These are phyloP conservation scores for Gnetum montanum DNA, from an alignment of 75 land plant genomes.

Conservation along the genomic window DNA sequence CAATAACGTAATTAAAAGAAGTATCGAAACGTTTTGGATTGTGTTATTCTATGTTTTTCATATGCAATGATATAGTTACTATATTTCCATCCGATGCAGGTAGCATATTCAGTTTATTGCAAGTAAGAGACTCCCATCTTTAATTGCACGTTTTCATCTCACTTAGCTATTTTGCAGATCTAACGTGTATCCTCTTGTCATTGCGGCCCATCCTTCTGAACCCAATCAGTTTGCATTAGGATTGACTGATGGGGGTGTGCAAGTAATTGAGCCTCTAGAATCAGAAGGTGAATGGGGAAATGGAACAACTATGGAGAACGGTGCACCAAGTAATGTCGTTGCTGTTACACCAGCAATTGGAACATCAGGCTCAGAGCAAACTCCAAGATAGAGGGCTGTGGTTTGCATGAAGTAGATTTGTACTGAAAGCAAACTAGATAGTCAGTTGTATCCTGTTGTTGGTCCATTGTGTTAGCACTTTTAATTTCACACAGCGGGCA, in stretches of 20 bases:
- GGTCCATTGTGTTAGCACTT: no score
- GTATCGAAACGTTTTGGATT: no score
- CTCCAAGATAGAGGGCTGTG: conserved; percentile 57
- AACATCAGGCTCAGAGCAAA: conserved; percentile 52
- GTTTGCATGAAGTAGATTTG: conserved; percentile 7
- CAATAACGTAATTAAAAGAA: no score
- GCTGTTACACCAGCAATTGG: conserved; percentile 36
- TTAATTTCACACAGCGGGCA: no score
- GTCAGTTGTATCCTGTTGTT: no score
- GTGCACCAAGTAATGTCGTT: conserved; percentile 34
- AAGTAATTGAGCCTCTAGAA: conserved; percentile 58
- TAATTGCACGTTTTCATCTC: no score
- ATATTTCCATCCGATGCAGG: no score
- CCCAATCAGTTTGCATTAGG: conserved; percentile 59
- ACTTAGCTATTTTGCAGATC: conserved; percentile 19
- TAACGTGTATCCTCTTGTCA: conserved; percentile 48
- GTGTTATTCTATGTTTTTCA: no score
- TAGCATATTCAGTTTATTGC: no score
- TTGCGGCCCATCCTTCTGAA: conserved; percentile 67
- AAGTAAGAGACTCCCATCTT: no score
- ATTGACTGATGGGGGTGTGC: conserved; percentile 57
- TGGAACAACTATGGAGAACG: conserved; percentile 48
- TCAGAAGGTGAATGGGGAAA: conserved; percentile 66
- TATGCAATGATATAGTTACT: no score
- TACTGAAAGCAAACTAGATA: no score